Evolutionary conservation across 2,329 filamentous ascomycete species (phyloP).

Genomic region (Microdochium nivale): DNA sequence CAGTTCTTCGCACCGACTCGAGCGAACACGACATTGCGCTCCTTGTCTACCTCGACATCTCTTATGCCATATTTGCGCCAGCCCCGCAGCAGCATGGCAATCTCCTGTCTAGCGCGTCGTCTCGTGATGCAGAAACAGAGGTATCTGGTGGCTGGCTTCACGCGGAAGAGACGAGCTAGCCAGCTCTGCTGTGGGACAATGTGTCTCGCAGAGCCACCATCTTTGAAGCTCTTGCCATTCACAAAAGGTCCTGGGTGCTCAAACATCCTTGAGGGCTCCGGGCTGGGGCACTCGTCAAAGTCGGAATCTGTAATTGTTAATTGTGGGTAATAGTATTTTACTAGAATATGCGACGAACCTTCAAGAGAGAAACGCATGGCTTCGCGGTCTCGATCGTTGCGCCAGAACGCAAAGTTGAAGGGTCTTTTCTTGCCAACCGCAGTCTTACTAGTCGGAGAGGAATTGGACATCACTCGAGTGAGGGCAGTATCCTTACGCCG

Average conservation of each 20-base stretch:
- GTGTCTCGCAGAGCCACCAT: conserved; percentile 27
- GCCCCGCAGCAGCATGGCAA: conserved; percentile 65
- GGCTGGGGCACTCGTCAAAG: conserved; percentile 17
- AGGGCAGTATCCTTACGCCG: conserved; percentile 3
- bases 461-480: conserved; percentile 11
- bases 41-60: conserved; percentile 70
- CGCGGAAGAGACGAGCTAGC: conserved; percentile 80
- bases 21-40: conserved; percentile 71
- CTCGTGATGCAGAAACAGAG: conserved; percentile 69
- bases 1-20: conserved; percentile 70
- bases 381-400: conserved; percentile 17
- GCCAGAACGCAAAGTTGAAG: conserved; percentile 49
- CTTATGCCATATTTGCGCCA: conserved; percentile 79
- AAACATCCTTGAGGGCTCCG: conserved; percentile 13
- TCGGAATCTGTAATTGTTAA: conserved; percentile 20
- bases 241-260: conserved; percentile 8
- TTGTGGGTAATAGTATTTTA: not conserved
- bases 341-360: not conserved
- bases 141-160: conserved; percentile 71
- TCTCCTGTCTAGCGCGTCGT: conserved; percentile 66
- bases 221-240: conserved; percentile 13
- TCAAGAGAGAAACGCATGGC: not conserved
- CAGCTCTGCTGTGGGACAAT: conserved; percentile 71
- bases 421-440: conserved; percentile 33
- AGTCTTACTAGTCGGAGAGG: conserved; percentile 8